Percentiles rank a stretch among this genome's conserved stretches.
These are phyloP conservation scores for Aspergillus nanangensis DNA, from an alignment of 495 filamentous ascomycete genomes.

Conservation along the genomic window DNA sequence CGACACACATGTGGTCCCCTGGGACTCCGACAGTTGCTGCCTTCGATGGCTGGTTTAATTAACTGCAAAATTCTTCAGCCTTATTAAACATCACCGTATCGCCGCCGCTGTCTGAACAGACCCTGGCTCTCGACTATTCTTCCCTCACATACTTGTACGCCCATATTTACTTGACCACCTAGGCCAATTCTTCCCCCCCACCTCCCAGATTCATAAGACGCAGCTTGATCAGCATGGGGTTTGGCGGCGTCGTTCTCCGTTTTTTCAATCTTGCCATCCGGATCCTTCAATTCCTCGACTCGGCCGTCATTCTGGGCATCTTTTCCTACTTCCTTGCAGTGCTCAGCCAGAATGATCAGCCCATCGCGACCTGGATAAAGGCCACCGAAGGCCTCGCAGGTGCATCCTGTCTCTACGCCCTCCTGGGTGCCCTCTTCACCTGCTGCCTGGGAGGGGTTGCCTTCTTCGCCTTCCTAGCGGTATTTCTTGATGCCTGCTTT, in stretches of 20 bases:
- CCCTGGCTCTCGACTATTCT: background rate
- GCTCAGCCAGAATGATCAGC: conserved; percentile 52
- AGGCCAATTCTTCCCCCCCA: background rate
- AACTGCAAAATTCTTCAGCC: background rate
- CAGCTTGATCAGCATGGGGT: conserved; percentile 35
- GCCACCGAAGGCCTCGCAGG: conserved; percentile 83
- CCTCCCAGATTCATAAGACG: background rate
- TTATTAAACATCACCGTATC: background rate
- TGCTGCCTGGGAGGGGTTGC: conserved; percentile 75
- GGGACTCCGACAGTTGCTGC: background rate
- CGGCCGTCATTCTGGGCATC: conserved; percentile 69
- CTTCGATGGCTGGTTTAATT: background rate
- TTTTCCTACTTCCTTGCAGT: conserved; percentile 59
- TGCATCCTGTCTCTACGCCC: conserved; percentile 64
- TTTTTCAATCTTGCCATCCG: conserved; percentile 60
- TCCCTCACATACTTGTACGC: background rate
- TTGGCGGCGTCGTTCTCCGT: conserved; percentile 57
- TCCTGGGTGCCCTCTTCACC: conserved; percentile 65
- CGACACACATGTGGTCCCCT: conserved; percentile 1
- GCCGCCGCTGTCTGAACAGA: background rate
- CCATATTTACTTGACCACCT: background rate
- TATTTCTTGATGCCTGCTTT: conserved; percentile 73
- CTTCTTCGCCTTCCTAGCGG: conserved; percentile 69
- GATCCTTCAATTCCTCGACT: conserved; percentile 64
- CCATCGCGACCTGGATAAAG: conserved; percentile 59